Evolutionary conservation across 2,329 filamentous ascomycete species (phyloP).

Genomic region (Penicillium sp.): DNA sequence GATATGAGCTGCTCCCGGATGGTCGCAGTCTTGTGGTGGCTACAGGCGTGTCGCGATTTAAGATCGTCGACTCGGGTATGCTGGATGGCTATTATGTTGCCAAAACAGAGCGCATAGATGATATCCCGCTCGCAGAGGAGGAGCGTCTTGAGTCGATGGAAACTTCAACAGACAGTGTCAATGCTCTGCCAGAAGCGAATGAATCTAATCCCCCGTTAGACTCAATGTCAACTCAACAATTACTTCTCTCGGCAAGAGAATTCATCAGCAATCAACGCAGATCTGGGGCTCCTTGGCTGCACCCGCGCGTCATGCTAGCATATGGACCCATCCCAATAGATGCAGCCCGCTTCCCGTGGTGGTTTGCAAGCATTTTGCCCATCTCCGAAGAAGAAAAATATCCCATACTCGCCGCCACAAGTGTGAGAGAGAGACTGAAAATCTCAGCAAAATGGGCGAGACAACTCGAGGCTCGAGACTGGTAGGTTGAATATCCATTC

Average conservation of each 20-base stretch:
- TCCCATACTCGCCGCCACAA: slow-evolving; percentile 67
- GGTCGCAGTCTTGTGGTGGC: slow-evolving; percentile 81
- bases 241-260: slow-evolving; percentile 64
- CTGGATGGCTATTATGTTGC: slow-evolving; percentile 77
- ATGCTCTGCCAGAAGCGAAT: slow-evolving; percentile 23
- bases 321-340: slow-evolving; percentile 78
- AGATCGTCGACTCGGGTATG: slow-evolving; percentile 60
- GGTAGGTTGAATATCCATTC: slow-evolving; percentile 55
- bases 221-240: slow-evolving; percentile 65
- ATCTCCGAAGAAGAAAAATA: slow-evolving; percentile 79
- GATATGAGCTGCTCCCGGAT: slow-evolving; percentile 71
- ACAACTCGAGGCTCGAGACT: slow-evolving; percentile 67
- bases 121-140: slow-evolving; percentile 78
- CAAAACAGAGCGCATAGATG: slow-evolving; percentile 73
- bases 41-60: slow-evolving; percentile 73
- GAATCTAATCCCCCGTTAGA: slow-evolving; percentile 34
- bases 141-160: slow-evolving; percentile 73
- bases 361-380: slow-evolving; percentile 81
- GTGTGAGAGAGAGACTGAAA: slow-evolving; percentile 78
- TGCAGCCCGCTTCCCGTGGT: slow-evolving; percentile 78
- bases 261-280: slow-evolving; percentile 70
- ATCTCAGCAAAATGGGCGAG: slow-evolving; percentile 77
- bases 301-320: slow-evolving; percentile 67
- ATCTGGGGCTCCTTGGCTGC: slow-evolving; percentile 71
- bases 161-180: slow-evolving; percentile 39